These are phyloP conservation scores for Leonotis leonurus DNA, from an alignment of 257 asterid species.

Conservation along the genomic window DNA sequence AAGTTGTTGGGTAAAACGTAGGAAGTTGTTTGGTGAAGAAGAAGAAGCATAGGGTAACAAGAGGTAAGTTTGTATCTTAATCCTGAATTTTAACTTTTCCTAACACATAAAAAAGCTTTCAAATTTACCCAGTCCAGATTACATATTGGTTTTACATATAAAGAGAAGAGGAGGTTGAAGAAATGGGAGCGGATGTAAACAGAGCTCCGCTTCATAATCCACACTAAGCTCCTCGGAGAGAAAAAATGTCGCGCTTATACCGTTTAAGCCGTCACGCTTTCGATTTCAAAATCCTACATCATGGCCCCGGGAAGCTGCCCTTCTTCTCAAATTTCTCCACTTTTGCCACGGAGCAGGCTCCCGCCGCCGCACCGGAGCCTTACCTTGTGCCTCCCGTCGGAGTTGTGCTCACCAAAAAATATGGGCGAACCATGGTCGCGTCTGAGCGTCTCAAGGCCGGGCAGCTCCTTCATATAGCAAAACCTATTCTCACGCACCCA, in stretches of 20 bases:
- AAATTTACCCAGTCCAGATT: no score
- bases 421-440: conserved; percentile 77
- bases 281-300: conserved; percentile 18
- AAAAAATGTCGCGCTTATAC: conserved; percentile 23
- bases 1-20: no score
- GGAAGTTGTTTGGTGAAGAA: no score
- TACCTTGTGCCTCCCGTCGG: conserved; percentile 46
- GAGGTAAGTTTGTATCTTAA: no score
- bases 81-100: no score
- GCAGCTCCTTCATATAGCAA: conserved; percentile 67
- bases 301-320: conserved; percentile 6
- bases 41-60: no score
- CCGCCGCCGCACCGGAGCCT: conserved; percentile 11
- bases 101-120: no score
- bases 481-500: conserved; percentile 60
- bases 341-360: conserved; percentile 12
- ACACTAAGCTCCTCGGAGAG: background rate
- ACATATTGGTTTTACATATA: no score
- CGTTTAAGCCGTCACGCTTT: conserved; percentile 30
- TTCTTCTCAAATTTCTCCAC: conserved; percentile 9
- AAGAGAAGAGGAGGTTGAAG: no score
- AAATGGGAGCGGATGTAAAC: no score
- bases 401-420: conserved; percentile 38
- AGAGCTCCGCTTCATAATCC: background rate
- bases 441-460: conserved; percentile 51